A percentile compares a stretch with the other conserved stretches of the same genome.
These are phyloP conservation scores for Gentiana dahurica DNA, from an alignment of 257 asterid genomes.

Conservation along the genomic window DNA sequence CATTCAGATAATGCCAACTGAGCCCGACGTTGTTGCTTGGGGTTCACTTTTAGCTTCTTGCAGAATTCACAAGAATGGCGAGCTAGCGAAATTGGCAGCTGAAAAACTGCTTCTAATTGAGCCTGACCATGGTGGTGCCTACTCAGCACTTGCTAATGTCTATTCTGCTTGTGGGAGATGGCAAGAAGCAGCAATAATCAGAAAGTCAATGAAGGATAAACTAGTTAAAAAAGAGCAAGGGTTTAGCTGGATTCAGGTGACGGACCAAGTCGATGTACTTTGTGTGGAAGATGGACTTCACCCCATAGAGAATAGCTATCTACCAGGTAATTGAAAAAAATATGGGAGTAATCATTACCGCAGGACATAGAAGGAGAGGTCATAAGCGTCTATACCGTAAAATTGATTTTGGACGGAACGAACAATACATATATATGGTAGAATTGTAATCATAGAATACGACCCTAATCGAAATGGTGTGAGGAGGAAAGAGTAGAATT, in stretches of 20 bases:
- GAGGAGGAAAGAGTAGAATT: slow-evolving; percentile 12
- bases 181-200: slow-evolving; percentile 65
- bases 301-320: slow-evolving; percentile 54
- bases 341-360: slow-evolving; percentile 44
- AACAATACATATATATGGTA: too few species aligned
- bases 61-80: slow-evolving; percentile 55
- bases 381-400: too few species aligned
- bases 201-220: slow-evolving; percentile 78
- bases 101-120: slow-evolving; percentile 59
- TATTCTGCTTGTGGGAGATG: slow-evolving; percentile 77
- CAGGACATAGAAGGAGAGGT: too few species aligned
- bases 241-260: slow-evolving; percentile 76
- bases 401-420: too few species aligned
- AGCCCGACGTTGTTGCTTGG: slow-evolving; percentile 83
- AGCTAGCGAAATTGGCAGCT: slow-evolving; percentile 62
- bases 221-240: slow-evolving; percentile 90
- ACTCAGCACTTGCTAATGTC: slow-evolving; percentile 73
- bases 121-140: slow-evolving; percentile 77
- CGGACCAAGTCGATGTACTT: slow-evolving; percentile 52
- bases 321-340: slow-evolving; percentile 30
- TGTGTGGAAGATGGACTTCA: slow-evolving; percentile 79
- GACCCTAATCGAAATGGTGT: background rate
- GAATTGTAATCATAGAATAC: too few species aligned
- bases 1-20: slow-evolving; percentile 48
- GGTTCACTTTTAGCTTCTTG: slow-evolving; percentile 86